A percentile compares a stretch with the other conserved stretches of the same genome.
These are phyloP conservation scores for Citrus glauca DNA, from an alignment of 345 rosid species.

Conservation along the genomic window DNA sequence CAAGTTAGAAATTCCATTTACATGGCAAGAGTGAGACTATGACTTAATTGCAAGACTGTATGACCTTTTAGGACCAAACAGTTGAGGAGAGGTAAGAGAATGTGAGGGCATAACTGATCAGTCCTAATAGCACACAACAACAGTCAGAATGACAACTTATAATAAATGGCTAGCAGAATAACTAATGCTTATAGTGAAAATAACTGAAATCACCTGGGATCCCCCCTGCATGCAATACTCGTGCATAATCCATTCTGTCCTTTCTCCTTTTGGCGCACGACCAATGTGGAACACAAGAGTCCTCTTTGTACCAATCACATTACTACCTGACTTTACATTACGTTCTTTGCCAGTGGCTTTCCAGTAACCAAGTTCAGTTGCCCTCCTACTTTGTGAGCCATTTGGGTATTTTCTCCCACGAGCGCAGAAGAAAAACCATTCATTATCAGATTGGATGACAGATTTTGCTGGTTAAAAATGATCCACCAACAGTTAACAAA, in stretches of 20 bases:
- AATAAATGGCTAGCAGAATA: neutral
- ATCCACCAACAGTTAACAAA: slow-evolving; percentile 11
- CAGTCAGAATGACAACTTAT: too few relatives aligned
- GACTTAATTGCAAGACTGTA: neutral
- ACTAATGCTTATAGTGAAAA: neutral
- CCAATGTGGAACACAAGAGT: slow-evolving; percentile 87
- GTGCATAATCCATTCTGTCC: slow-evolving; percentile 97
- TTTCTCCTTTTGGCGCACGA: slow-evolving; percentile 86
- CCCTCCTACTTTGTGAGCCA: slow-evolving; percentile 78
- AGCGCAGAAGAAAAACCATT: slow-evolving; percentile 88
- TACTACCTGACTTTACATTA: slow-evolving; percentile 52
- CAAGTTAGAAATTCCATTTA: neutral
- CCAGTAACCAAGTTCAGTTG: slow-evolving; percentile 85
- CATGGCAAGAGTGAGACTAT: neutral
- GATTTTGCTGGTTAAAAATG: slow-evolving; percentile 47
- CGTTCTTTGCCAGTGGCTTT: slow-evolving; percentile 94
- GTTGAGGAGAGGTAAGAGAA: too few relatives aligned
- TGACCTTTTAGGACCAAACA: too few relatives aligned
- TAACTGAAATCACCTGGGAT: slow-evolving; percentile 44
- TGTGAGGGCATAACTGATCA: too few relatives aligned
- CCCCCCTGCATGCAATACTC: slow-evolving; percentile 65
- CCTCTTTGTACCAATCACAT: slow-evolving; percentile 76
- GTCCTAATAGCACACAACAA: too few relatives aligned
- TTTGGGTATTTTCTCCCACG: slow-evolving; percentile 88
- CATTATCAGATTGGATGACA: slow-evolving; percentile 57